These are phyloP conservation scores for Trichoderma koningiopsis DNA, from an alignment of 2,329 filamentous ascomycete genomes.

Conservation along the genomic window DNA sequence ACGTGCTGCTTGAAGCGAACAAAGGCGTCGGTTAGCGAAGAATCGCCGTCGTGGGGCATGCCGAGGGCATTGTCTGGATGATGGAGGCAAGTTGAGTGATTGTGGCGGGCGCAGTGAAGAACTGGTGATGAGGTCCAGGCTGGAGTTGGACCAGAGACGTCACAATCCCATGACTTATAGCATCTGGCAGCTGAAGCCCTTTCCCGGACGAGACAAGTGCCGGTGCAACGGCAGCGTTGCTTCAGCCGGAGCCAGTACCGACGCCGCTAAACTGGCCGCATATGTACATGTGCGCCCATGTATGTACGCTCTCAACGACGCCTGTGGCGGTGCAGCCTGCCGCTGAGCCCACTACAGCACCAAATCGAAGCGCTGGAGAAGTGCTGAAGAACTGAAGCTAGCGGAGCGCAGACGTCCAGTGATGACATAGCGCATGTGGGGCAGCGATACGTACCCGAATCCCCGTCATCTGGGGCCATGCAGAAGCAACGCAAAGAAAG, in stretches of 20 bases:
- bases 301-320: constrained; percentile 10
- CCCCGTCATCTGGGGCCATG: constrained; percentile 14
- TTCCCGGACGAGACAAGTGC: neutral
- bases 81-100: neutral
- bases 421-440: constrained; percentile 17
- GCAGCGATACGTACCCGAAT: constrained; percentile 12
- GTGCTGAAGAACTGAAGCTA: neutral
- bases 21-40: constrained; percentile 26
- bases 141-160: neutral
- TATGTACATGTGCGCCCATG: neutral
- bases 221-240: neutral
- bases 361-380: neutral
- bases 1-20: constrained; percentile 36
- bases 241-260: neutral
- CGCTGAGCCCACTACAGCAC: neutral
- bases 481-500: neutral
- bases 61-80: constrained; percentile 3
- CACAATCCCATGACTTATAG: constrained; percentile 1
- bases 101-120: neutral
- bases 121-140: neutral
- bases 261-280: constrained; percentile 8
- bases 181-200: neutral
- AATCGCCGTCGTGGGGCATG: constrained; percentile 31
- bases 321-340: constrained; percentile 19
- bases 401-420: neutral